A percentile compares a stretch with the other conserved stretches of the same genome.
Conservation (phyloP, 257 asterid species). For the Oldenlandia corymbosa region DNA sequence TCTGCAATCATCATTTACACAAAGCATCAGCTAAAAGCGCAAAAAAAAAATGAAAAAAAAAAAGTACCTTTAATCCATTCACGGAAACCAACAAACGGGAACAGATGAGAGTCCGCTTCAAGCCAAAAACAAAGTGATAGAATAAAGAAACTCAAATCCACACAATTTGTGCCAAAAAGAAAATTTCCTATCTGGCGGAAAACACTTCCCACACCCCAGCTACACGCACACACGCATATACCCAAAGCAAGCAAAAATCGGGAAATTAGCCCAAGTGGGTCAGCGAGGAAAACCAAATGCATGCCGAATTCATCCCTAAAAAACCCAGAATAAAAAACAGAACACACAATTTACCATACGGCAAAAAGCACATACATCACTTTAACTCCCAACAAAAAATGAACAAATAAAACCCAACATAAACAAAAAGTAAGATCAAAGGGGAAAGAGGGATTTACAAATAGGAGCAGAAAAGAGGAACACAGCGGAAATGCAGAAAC, state of each 20-base stretch:
- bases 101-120: not conserved
- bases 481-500: conserved; percentile 15
- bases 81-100: not conserved
- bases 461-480: not conserved
- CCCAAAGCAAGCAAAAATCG: not conserved
- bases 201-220: not conserved
- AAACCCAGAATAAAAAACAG: not conserved
- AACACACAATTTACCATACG: not conserved
- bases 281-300: conserved; percentile 5
- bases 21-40: not conserved
- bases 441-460: not conserved
- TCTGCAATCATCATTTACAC: conserved; percentile 3
- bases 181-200: no score
- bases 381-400: not conserved
- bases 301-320: not conserved
- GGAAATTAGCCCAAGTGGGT: not conserved
- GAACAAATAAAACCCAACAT: not conserved
- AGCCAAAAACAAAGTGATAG: not conserved
- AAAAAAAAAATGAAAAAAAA: conserved; percentile 9
- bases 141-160: not conserved
- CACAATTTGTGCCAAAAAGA: not conserved
- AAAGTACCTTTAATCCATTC: not conserved
- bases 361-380: not conserved
- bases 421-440: not conserved
- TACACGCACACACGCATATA: not conserved